Base-by-base conservation (phyloP, 768 basidiomycete species). In the Mrakia hoshinonis region DNA sequence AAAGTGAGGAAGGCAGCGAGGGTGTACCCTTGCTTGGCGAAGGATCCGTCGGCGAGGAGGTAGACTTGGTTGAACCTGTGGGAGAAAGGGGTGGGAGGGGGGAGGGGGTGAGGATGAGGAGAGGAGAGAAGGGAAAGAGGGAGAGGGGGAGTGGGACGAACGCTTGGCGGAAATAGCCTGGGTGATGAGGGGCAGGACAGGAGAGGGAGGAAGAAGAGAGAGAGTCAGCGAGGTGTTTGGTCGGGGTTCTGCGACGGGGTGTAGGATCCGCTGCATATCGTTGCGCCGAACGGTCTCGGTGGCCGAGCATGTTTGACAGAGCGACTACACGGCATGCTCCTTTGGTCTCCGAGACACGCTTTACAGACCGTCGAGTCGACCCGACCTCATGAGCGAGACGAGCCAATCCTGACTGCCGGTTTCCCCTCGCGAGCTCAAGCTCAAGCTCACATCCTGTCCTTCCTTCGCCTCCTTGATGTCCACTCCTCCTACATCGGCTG, bases 121-220 rank as follows among this genome's bases (percentile, higher is more conserved):
- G 22, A 24, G 34, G 64, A 36, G 15, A 24, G 3, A 4, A 18
- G 48, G 4, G 24, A 5, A 31, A 9, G 26, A 24, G 6, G 26
- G 24, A 29, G 34, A 43, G 9, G 11, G 26, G 29, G 3, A 18
- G 26, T 5, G 31, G 26, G 34, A 63, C 68, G 29, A 13, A 65
- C 69, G 61, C 46, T 34, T 70, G 69, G 13, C 69, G 24, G 52
- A 70, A 70, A n/a, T 70, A 67, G 22, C 5, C 63, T 64, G 26
- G 7, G 6, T n/a, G 13, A 1, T n/a, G 2, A 39, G 11, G 31
- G n/a, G 18, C 12, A 46, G 11, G 38, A 63, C 13, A 22, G 39
- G 22, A 31, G 39, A 11, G n/a, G n/a, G n/a, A n/a, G n/a, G n/a
- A n/a, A n/a, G n/a, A n/a, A n/a, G n/a, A n/a, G n/a, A n/a, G n/a